phyloP scores from a whole-genome alignment of 2,329 filamentous ascomycete species.

The Pseudogymnoascus verrucosus region DNA sequence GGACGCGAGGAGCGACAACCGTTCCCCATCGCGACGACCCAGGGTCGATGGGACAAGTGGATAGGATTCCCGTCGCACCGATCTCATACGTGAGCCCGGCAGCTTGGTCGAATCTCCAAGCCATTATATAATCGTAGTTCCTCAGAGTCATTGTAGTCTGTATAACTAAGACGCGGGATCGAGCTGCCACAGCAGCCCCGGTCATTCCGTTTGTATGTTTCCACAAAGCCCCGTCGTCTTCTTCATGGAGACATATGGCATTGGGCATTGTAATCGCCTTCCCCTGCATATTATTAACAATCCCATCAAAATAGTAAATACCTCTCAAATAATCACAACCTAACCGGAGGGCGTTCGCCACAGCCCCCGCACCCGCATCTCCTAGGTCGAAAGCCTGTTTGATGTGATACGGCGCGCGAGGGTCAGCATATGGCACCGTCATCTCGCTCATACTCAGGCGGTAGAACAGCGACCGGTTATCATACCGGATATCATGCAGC shows the following conservation, averaged over 20 bases:
- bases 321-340: constrained; percentile 60
- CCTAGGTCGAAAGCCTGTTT: constrained; percentile 62
- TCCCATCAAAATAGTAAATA: constrained; percentile 53
- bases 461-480: constrained; percentile 53
- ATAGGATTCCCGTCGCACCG: constrained; percentile 55
- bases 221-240: constrained; percentile 52
- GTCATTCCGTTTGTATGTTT: constrained; percentile 57
- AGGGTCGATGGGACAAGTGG: constrained; percentile 47
- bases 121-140: constrained; percentile 63
- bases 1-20: constrained; percentile 55
- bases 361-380: constrained; percentile 53
- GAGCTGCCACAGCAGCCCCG: constrained; percentile 42
- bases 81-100: constrained; percentile 56
- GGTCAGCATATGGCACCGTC: constrained; percentile 46
- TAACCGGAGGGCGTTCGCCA: constrained; percentile 56
- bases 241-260: constrained; percentile 56
- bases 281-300: constrained; percentile 48
- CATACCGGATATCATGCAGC: constrained; percentile 53
- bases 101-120: constrained; percentile 60
- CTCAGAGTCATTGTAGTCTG: constrained; percentile 59
- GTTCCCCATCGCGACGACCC: constrained; percentile 53
- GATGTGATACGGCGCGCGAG: constrained; percentile 54
- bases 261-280: constrained; percentile 48
- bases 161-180: constrained; percentile 54
- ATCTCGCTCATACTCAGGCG: constrained; percentile 50